Evolutionary conservation across 2,329 filamentous ascomycete genomes (phyloP).

Genomic region (Plenodomus lindquistii): DNA sequence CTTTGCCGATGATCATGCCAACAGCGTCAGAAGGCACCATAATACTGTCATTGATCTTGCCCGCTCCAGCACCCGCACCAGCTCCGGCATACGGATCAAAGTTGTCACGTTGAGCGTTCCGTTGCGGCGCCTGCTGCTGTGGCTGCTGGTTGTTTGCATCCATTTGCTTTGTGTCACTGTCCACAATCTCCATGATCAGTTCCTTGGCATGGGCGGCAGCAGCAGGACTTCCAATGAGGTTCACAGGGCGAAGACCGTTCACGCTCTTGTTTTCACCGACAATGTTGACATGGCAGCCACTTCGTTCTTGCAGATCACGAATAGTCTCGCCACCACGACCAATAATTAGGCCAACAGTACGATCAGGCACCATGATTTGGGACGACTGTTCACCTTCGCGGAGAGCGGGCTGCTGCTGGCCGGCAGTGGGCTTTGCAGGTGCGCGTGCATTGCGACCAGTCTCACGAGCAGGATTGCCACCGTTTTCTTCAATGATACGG

Average conservation of each 20-base stretch:
- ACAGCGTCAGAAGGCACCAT: constrained; percentile 88
- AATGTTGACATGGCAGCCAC: constrained; percentile 94
- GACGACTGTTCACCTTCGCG: constrained; percentile 82
- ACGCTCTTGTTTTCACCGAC: constrained; percentile 91
- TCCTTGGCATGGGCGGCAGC: constrained; percentile 80
- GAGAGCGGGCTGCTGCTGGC: constrained; percentile 53
- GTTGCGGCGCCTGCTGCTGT: constrained; percentile 13
- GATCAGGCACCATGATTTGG: constrained; percentile 93
- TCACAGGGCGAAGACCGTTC: constrained; percentile 86
- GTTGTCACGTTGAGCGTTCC: constrained; percentile 40
- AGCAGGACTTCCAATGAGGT: constrained; percentile 78
- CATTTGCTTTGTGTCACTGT: constrained; percentile 72
- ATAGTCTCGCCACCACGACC: constrained; percentile 94
- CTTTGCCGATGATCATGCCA: constrained; percentile 95
- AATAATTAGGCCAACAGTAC: constrained; percentile 90
- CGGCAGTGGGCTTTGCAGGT: constrained; percentile 44
- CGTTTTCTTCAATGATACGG: constrained; percentile 85
- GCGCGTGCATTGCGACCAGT: constrained; percentile 44
- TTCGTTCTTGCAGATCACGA: constrained; percentile 85
- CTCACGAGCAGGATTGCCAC: constrained; percentile 55
- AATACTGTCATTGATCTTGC: constrained; percentile 79
- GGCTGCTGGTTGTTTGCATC: constrained; percentile 32
- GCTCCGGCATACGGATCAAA: constrained; percentile 44
- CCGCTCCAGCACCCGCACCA: constrained; percentile 36
- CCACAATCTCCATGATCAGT: constrained; percentile 89